Evolutionary conservation across 176 grass and related monocot genomes (phyloP).

Genomic region (bread wheat (Triticum aestivum)): DNA sequence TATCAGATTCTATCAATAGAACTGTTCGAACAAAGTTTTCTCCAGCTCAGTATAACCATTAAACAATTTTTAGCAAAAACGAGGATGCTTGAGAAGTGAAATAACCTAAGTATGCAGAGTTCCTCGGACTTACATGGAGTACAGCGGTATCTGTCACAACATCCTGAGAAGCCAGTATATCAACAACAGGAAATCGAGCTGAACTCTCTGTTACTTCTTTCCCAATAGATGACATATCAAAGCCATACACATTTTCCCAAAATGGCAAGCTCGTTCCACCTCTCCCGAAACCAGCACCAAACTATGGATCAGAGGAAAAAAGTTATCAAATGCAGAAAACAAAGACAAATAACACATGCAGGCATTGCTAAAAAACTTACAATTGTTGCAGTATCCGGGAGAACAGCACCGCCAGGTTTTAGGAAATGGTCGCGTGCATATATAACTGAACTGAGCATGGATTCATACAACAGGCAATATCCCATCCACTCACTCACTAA

Average conservation of each 20-base stretch:
- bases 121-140: conserved; percentile 61
- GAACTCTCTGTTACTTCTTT: conserved; percentile 70
- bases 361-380: conserved; percentile 45
- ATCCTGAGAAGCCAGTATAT: conserved; percentile 58
- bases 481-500: conserved; percentile 99
- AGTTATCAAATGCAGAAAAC: conserved; percentile 18
- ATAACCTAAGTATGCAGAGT: not conserved
- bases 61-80: not conserved
- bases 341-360: conserved; percentile 10
- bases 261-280: conserved; percentile 86
- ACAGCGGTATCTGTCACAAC: conserved; percentile 73
- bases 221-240: conserved; percentile 92
- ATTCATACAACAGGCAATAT: conserved; percentile 92
- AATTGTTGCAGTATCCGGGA: conserved; percentile 87
- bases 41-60: not conserved
- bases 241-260: conserved; percentile 95
- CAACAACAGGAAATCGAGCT: conserved; percentile 65
- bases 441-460: conserved; percentile 93
- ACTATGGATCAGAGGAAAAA: conserved; percentile 37
- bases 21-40: too few relatives aligned
- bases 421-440: conserved; percentile 90
- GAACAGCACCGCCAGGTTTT: conserved; percentile 87
- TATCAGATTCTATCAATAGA: too few relatives aligned
- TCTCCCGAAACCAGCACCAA: conserved; percentile 91
- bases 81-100: not conserved